Evolutionary conservation across 768 basidiomycete species (phyloP).

Genomic region (Tubosaeta sp.): DNA sequence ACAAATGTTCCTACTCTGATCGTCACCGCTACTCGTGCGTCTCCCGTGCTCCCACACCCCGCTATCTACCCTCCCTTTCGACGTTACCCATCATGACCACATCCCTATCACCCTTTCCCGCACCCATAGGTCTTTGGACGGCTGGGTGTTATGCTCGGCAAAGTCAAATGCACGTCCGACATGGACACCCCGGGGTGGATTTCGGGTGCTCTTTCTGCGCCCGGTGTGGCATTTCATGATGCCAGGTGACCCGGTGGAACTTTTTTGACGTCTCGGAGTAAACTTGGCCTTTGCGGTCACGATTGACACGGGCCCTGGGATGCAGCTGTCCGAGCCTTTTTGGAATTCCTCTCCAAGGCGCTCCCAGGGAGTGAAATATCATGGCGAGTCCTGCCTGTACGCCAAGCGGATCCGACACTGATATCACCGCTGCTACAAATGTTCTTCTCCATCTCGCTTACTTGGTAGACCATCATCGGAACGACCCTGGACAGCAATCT

Average conservation of each 20-base stretch:
- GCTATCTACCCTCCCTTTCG: constrained; percentile 31
- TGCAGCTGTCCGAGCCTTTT: too few species aligned
- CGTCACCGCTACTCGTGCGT: constrained; percentile 40
- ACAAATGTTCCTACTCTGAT: background rate
- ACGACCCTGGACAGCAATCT: too few species aligned
- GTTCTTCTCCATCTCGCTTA: too few species aligned
- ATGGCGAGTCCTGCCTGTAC: too few species aligned
- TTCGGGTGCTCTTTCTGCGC: background rate
- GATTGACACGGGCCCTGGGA: too few species aligned
- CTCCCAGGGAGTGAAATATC: too few species aligned
- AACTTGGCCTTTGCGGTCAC: too few species aligned
- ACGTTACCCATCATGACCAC: constrained; percentile 32
- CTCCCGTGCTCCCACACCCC: constrained; percentile 26
- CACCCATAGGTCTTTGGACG: constrained; percentile 32
- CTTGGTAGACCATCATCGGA: too few species aligned
- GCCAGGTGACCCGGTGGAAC: constrained; percentile 7
- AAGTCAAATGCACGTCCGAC: constrained; percentile 31
- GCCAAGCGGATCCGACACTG: too few species aligned
- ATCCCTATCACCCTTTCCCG: constrained; percentile 32
- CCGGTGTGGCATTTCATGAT: constrained; percentile 10
- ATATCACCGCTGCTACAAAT: too few species aligned
- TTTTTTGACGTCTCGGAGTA: background rate
- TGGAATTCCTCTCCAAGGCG: too few species aligned
- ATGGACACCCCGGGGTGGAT: constrained; percentile 18
- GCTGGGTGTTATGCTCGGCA: constrained; percentile 44